These are phyloP conservation scores for Saccharomycopsis sp. DNA, from an alignment of 805 yeast genomes.

Conservation along the genomic window DNA sequence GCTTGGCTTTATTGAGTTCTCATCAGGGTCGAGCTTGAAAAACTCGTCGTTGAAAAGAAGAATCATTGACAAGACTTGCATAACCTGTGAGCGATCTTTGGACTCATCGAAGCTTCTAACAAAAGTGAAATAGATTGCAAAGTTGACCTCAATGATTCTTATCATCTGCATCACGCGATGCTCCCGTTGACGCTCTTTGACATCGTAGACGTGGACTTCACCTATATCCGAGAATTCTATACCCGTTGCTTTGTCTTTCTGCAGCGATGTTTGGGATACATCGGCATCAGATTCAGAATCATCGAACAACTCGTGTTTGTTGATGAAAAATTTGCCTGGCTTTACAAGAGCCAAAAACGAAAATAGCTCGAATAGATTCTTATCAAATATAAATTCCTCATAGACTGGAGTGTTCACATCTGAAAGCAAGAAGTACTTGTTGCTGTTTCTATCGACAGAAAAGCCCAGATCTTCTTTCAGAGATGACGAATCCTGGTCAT, in stretches of 20 bases:
- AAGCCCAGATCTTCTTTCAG: not conserved
- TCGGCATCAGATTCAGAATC: not conserved
- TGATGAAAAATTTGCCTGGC: not conserved
- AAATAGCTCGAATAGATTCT: not conserved
- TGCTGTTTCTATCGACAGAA: not conserved
- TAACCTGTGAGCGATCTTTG: not conserved
- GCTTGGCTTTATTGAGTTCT: not conserved
- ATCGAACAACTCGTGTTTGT: not conserved
- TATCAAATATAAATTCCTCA: conserved; percentile 2
- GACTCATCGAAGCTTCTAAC: not conserved
- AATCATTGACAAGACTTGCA: not conserved
- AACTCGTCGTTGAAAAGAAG: not conserved
- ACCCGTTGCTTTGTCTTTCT: not conserved
- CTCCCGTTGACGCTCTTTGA: not conserved
- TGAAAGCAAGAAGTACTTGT: not conserved
- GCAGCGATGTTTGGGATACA: not conserved
- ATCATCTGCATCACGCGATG: not conserved
- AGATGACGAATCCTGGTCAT: not conserved
- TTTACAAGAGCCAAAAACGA: not conserved
- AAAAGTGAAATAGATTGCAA: not conserved
- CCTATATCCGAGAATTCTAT: not conserved
- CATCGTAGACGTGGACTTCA: not conserved
- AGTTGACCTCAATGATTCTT: not conserved
- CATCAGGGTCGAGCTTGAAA: not conserved
- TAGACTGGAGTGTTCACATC: not conserved